Base-by-base conservation (phyloP, 31 red algal species). In the Bonnemaisonia californica region DNA sequence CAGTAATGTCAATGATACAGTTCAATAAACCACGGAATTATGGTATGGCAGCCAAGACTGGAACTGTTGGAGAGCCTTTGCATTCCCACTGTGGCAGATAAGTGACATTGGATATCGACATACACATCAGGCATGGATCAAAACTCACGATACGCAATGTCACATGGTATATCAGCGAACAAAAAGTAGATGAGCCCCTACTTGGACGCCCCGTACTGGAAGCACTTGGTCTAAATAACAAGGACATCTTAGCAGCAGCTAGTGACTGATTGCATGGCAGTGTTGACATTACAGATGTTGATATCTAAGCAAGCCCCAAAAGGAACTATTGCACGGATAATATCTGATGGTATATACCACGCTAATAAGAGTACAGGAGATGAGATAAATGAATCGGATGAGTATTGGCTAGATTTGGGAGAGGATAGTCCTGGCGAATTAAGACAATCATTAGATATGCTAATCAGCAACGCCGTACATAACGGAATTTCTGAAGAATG, bases 171-270 rank as follows among this genome's bases (percentile, higher is more conserved):
- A n/a, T 84, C n/a, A 84, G 48, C 4, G 21, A 23, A 26, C 65
- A 84, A 37, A 76, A 18, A 27, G 65, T 84, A 29, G 68, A 69
- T 5, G 81, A 84, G 11, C 81, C 69, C 21, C 1, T 60, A 24
- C 28, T 59, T 12, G 68, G 81, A n/a, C 81, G 69, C 9, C 68
- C 67, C 4, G 37, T 84, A 3, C 69, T 84, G 0, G 1, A 84
- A 41, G 42, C 23, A 0, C 60, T 74, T 33, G 41, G 69, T 11
- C 47, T 84, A 0, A 40, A 74, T 26, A 51, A 8, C 12, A 9
- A 34, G 9, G 37, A 48, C 18, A 48, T 47, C 24, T 32, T 73
- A 9, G 69, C 69, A 30, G 69, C 69, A 12, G 18, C 69, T 51
- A 12, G 28, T 73, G 19, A 73, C 7, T n/a, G 24, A 48, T 16